Conservation (phyloP, 2,329 filamentous ascomycete genomes). For the Neofusicoccum sp. region DNA sequence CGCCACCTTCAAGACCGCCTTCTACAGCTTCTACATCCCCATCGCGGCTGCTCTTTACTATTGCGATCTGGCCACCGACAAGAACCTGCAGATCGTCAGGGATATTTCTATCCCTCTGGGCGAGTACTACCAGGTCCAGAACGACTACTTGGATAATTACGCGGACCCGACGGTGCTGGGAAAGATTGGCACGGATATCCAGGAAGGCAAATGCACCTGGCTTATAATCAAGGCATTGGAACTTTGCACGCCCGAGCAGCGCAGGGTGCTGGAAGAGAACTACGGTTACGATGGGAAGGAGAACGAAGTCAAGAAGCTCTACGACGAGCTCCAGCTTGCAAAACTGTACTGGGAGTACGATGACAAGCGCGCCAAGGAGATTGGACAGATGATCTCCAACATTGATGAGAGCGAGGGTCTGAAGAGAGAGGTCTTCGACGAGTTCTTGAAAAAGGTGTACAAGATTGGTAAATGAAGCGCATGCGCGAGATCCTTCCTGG, state of each 20-base stretch:
- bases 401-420: conserved; percentile 86
- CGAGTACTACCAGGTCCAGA: conserved; percentile 98
- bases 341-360: conserved; percentile 85
- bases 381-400: conserved; percentile 72
- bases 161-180: conserved; percentile 90
- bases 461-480: conserved; percentile 85
- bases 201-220: conserved; percentile 99
- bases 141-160: conserved; percentile 98
- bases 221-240: conserved; percentile 90
- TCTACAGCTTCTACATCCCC: conserved; percentile 98
- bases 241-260: conserved; percentile 80
- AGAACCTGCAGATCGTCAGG: conserved; percentile 86
- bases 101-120: conserved; percentile 95
- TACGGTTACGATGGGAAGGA: conserved; percentile 92
- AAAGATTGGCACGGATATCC: conserved; percentile 98
- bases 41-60: conserved; percentile 88
- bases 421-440: conserved; percentile 86
- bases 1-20: conserved; percentile 99
- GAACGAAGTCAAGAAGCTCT: conserved; percentile 84
- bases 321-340: conserved; percentile 81
- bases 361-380: conserved; percentile 77
- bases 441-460: conserved; percentile 95
- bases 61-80: conserved; percentile 78
- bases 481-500: background rate
- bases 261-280: conserved; percentile 83